These are phyloP conservation scores for Yamadazyma mexicana DNA, from an alignment of 1,139 yeast species.

Conservation along the genomic window DNA sequence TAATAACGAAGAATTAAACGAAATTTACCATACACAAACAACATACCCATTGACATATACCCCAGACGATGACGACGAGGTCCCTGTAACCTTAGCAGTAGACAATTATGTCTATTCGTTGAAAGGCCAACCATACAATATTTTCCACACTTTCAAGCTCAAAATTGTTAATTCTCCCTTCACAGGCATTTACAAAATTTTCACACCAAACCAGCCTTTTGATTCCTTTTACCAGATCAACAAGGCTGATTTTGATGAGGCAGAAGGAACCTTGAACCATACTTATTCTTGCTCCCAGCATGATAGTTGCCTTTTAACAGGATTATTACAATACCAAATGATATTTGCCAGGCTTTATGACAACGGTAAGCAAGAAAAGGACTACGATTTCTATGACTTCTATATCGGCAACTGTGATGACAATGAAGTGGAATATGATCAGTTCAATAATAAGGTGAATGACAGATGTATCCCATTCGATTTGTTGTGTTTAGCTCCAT, in stretches of 20 bases:
- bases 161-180: constrained; percentile 7
- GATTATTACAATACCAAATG: constrained; percentile 8
- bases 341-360: constrained; percentile 6
- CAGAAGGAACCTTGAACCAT: constrained; percentile 8
- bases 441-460: constrained; percentile 6
- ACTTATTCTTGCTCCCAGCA: constrained; percentile 9
- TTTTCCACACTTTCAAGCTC: constrained; percentile 7
- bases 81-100: constrained; percentile 7
- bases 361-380: constrained; percentile 8
- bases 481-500: constrained; percentile 6
- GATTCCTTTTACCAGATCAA: constrained; percentile 7
- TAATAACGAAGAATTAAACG: constrained; percentile 4
- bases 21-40: constrained; percentile 8
- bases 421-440: constrained; percentile 6
- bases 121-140: constrained; percentile 5
- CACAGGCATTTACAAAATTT: constrained; percentile 8
- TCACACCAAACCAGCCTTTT: constrained; percentile 8
- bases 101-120: constrained; percentile 7
- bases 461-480: constrained; percentile 8
- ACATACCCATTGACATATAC: constrained; percentile 6
- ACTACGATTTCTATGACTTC: constrained; percentile 8
- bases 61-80: constrained; percentile 4
- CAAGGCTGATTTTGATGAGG: constrained; percentile 4
- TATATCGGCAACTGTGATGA: constrained; percentile 10
- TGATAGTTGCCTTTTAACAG: constrained; percentile 9